A percentile compares a stretch with the other conserved stretches of the same genome.
phyloP scores from a whole-genome alignment of 1,284 basidiomycete species.

The Ceratobasidium sp. region DNA sequence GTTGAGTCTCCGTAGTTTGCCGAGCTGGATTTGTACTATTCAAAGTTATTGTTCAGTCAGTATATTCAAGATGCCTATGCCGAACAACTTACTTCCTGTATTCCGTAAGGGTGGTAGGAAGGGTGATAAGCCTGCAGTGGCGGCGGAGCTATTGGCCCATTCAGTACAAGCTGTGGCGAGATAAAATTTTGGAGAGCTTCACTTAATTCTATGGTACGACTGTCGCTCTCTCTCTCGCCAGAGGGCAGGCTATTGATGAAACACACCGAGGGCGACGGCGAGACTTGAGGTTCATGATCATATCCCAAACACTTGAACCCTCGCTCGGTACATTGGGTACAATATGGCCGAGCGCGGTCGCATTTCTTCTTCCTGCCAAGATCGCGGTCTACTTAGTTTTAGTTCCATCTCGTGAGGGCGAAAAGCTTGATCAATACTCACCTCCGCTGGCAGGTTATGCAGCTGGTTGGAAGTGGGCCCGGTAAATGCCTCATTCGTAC shows the following conservation, averaged over 20 bases:
- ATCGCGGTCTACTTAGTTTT: not conserved
- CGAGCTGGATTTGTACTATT: not conserved
- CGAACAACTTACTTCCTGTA: not conserved
- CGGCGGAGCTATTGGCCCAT: too few relatives aligned
- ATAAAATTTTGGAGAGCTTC: too few relatives aligned
- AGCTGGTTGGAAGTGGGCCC: constrained; percentile 5
- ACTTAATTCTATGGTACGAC: too few relatives aligned
- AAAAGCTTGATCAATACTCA: not conserved
- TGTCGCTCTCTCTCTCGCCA: too few relatives aligned
- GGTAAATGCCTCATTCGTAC: constrained; percentile 16
- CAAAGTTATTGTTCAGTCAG: not conserved
- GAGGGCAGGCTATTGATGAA: not conserved
- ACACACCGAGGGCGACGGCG: not conserved
- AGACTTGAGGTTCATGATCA: not conserved
- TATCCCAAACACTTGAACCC: constrained; percentile 32
- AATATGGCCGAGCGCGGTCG: constrained; percentile 4
- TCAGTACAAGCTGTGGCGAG: too few relatives aligned
- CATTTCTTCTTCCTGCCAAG: constrained; percentile 15
- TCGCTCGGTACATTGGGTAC: constrained; percentile 1
- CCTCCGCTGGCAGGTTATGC: not conserved
- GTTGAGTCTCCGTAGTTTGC: not conserved
- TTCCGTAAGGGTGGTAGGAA: not conserved
- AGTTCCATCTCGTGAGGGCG: not conserved
- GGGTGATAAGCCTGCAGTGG: too few relatives aligned
- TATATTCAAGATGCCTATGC: not conserved